Evolutionary conservation across 352 stramenopile species (phyloP).

Genomic region (Phytophthora palmivora): DNA sequence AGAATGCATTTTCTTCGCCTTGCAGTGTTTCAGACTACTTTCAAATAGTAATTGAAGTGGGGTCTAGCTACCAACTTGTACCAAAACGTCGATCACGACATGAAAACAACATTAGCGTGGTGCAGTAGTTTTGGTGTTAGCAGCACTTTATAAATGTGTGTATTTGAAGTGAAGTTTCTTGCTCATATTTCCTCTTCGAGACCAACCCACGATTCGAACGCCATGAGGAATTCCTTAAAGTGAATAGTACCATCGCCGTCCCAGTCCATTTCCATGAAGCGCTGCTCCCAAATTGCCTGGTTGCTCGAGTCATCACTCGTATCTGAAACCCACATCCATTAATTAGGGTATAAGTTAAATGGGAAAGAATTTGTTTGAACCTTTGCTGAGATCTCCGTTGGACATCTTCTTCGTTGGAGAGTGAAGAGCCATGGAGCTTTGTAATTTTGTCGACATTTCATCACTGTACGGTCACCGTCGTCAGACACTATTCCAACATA

Average conservation of each 20-base stretch:
- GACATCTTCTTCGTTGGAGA: conserved; percentile 86
- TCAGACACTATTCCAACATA: not conserved
- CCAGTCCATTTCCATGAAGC: conserved; percentile 91
- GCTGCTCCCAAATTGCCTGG: conserved; percentile 76
- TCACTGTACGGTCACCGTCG: conserved; percentile 32
- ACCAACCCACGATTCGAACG: conserved; percentile 88
- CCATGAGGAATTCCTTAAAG: conserved; percentile 91
- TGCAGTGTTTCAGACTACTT: conserved; percentile 4
- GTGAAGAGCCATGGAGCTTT: conserved; percentile 70
- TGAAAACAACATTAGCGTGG: too few relatives aligned
- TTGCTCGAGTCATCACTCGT: conserved; percentile 62
- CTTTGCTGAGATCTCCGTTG: conserved; percentile 28
- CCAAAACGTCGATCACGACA: too few relatives aligned
- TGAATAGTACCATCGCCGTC: conserved; percentile 87
- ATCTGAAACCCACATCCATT: conserved; percentile 13
- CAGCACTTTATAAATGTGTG: too few relatives aligned
- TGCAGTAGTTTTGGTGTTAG: too few relatives aligned
- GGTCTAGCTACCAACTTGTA: too few relatives aligned
- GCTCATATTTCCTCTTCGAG: conserved; percentile 55
- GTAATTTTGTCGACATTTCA: conserved; percentile 71
- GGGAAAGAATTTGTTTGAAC: not conserved
- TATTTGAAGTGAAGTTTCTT: not conserved
- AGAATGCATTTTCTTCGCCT: conserved; percentile 31
- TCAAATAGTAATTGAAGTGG: too few relatives aligned
- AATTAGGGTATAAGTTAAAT: not conserved